Evolutionary conservation across 179 eudicot genomes (phyloP).

Genomic region (Nepenthes alata): DNA sequence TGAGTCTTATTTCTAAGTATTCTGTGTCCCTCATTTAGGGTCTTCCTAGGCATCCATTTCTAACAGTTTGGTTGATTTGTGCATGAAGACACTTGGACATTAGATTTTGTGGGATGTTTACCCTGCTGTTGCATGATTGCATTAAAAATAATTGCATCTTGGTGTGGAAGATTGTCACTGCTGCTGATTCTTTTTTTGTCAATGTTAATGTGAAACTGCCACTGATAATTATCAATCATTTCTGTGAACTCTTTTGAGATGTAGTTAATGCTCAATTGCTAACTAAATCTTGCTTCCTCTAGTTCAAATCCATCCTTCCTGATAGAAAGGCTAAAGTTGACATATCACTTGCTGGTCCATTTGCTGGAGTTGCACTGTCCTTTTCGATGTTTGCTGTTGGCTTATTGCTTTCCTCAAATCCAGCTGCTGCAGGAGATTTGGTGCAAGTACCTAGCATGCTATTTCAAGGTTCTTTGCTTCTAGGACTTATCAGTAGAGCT

Average conservation of each 20-base stretch:
- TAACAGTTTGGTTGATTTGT: too few species aligned
- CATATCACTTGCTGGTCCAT: conserved; percentile 81
- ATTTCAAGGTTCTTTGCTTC: conserved; percentile 96
- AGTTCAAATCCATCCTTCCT: conserved; percentile 95
- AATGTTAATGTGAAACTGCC: too few species aligned
- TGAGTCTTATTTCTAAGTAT: too few species aligned
- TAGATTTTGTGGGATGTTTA: too few species aligned
- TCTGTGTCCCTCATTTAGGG: too few species aligned
- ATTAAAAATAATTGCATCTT: too few species aligned
- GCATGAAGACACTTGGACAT: too few species aligned
- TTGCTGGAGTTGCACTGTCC: conserved; percentile 84
- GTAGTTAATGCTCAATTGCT: conserved; percentile 3
- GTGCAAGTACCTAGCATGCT: conserved; percentile 86
- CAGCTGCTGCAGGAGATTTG: conserved; percentile 60
- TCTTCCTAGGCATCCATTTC: neutral
- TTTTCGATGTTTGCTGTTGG: conserved; percentile 85
- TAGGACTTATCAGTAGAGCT: conserved; percentile 86
- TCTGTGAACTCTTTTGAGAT: neutral
- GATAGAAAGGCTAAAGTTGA: conserved; percentile 82
- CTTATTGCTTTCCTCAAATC: conserved; percentile 68
- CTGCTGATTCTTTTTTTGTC: neutral
- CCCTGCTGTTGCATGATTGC: too few species aligned
- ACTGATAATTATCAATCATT: neutral
- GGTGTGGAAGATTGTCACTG: too few species aligned
- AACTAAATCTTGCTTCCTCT: conserved; percentile 12